Evolutionary conservation across 179 eudicot genomes (phyloP).

Genomic region (Corrigiola litoralis): DNA sequence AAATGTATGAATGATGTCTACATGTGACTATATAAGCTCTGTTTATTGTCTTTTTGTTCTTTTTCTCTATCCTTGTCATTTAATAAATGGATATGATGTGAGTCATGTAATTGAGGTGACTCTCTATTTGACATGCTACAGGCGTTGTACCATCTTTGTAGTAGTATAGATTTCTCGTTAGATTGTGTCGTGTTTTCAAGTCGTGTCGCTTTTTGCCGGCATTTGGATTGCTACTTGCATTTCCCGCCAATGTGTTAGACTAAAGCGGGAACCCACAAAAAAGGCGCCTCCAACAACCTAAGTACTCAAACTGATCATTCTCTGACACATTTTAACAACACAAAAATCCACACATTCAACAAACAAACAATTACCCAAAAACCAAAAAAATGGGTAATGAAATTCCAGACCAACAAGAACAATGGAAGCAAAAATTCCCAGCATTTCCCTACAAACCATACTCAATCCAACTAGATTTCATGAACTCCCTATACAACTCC

Average conservation of each 20-base stretch:
- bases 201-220: too few relatives aligned
- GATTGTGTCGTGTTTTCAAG: too few relatives aligned
- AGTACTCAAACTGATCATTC: not conserved
- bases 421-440: conserved; percentile 52
- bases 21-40: too few relatives aligned
- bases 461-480: conserved; percentile 86
- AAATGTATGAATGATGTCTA: too few relatives aligned
- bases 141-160: too few relatives aligned
- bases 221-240: not conserved
- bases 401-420: conserved; percentile 19
- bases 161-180: too few relatives aligned
- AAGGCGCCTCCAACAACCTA: not conserved
- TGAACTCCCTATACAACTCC: conserved; percentile 66
- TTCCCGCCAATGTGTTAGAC: not conserved
- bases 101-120: too few relatives aligned
- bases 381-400: conserved; percentile 7
- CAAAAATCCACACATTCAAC: not conserved
- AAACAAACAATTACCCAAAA: not conserved
- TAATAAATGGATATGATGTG: too few relatives aligned
- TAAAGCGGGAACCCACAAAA: conserved; percentile 5
- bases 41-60: too few relatives aligned
- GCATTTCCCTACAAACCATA: conserved; percentile 91
- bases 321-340: not conserved
- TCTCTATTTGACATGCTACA: too few relatives aligned
- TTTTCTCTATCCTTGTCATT: too few relatives aligned